A percentile compares a stretch with the other conserved stretches of the same genome.
Evolutionary conservation across 1,284 basidiomycete genomes (phyloP).

Genomic region (Ustilago nuda): DNA sequence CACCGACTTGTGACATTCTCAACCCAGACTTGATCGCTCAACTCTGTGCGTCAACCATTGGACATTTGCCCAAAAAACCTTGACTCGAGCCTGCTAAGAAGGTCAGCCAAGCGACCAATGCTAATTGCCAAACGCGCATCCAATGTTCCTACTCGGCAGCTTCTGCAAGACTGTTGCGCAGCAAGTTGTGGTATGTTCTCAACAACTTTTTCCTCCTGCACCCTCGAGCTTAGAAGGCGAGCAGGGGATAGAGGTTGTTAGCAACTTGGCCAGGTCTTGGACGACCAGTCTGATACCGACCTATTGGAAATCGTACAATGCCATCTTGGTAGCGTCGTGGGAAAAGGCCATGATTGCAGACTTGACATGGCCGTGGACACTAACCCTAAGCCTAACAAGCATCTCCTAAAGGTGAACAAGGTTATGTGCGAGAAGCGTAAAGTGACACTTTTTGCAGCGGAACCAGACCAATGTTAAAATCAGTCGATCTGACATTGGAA

Average conservation of each 20-base stretch:
- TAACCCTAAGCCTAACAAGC: not conserved
- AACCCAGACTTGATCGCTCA: constrained; percentile 27
- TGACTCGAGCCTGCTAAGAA: constrained; percentile 54
- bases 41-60: constrained; percentile 42
- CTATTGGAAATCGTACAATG: constrained; percentile 60
- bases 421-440: constrained; percentile 1
- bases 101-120: constrained; percentile 47
- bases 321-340: constrained; percentile 10
- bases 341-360: constrained; percentile 55
- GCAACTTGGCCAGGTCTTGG: constrained; percentile 51
- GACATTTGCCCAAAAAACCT: constrained; percentile 54
- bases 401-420: not conserved
- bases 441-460: constrained; percentile 11
- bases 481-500: not conserved
- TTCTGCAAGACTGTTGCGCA: constrained; percentile 6
- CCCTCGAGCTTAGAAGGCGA: not conserved
- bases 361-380: constrained; percentile 56
- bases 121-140: constrained; percentile 42
- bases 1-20: constrained; percentile 1
- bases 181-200: constrained; percentile 21
- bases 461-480: not conserved
- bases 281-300: constrained; percentile 49
- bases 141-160: constrained; percentile 27
- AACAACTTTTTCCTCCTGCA: constrained; percentile 27
- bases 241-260: constrained; percentile 41